Evolutionary conservation across 75 land plant genomes (phyloP).

Genomic region (Sequoia sempervirens): DNA sequence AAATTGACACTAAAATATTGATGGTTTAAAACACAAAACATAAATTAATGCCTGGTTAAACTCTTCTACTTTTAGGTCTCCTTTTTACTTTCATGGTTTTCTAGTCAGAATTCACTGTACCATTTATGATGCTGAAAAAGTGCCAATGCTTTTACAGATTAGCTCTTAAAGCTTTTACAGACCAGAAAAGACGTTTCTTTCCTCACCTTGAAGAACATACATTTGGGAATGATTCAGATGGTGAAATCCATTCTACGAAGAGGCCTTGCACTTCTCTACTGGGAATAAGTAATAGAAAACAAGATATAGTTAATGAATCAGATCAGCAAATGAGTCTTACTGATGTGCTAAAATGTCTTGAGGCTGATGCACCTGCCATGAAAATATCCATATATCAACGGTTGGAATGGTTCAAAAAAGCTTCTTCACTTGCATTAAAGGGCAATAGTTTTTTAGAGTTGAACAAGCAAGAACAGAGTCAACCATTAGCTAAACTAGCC

Average conservation of each 20-base stretch:
- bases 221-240: slow-evolving; percentile 5
- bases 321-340: slow-evolving; percentile 27
- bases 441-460: slow-evolving; percentile 15
- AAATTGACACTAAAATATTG: neutral
- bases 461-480: slow-evolving; percentile 15
- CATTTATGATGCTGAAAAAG: neutral
- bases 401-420: slow-evolving; percentile 61
- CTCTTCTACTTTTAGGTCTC: neutral
- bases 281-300: neutral
- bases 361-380: slow-evolving; percentile 37
- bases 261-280: slow-evolving; percentile 23
- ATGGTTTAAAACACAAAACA: neutral
- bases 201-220: slow-evolving; percentile 57
- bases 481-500: neutral
- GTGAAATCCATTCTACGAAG: slow-evolving; percentile 27
- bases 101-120: neutral
- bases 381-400: slow-evolving; percentile 49
- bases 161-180: slow-evolving; percentile 92
- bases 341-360: slow-evolving; percentile 43
- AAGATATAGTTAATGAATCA: slow-evolving; percentile 12
- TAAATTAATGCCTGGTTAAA: neutral
- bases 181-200: slow-evolving; percentile 87
- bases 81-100: neutral
- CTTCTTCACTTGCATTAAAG: slow-evolving; percentile 26
- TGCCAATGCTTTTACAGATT: slow-evolving; percentile 40